Evolutionary conservation across 371 early-diverging fungal species (phyloP).

Genomic region (Syncephalastrum sp.): DNA sequence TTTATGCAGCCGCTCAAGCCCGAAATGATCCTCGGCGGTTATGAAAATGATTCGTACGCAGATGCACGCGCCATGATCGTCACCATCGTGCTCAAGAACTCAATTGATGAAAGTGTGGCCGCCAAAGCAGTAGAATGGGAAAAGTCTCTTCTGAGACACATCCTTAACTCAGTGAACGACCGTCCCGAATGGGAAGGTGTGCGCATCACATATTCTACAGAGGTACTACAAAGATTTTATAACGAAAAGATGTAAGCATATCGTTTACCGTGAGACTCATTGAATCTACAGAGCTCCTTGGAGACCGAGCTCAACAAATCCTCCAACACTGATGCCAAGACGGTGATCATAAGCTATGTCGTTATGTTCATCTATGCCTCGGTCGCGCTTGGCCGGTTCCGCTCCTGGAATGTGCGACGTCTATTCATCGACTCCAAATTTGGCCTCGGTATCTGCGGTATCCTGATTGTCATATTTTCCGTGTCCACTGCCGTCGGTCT

Average conservation of each 20-base stretch:
- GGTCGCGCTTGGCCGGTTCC: constrained; percentile 59
- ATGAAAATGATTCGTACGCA: constrained; percentile 37
- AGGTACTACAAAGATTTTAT: constrained; percentile 30
- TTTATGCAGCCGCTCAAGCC: constrained; percentile 71
- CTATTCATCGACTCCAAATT: constrained; percentile 70
- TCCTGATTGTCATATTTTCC: constrained; percentile 70
- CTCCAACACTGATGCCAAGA: constrained; percentile 63
- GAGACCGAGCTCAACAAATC: constrained; percentile 71
- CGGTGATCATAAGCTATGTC: constrained; percentile 65
- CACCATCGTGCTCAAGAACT: constrained; percentile 68
- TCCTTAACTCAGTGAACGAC: constrained; percentile 38
- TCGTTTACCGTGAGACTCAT: constrained; percentile 2
- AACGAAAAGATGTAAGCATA: background rate
- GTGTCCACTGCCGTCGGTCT: constrained; percentile 70
- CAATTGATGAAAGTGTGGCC: constrained; percentile 36
- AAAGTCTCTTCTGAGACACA: constrained; percentile 38
- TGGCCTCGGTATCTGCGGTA: constrained; percentile 65
- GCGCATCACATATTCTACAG: constrained; percentile 68
- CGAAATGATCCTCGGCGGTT: constrained; percentile 70
- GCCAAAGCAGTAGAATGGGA: constrained; percentile 68
- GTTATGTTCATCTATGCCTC: constrained; percentile 79
- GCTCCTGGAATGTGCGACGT: constrained; percentile 46
- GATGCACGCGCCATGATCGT: constrained; percentile 61
- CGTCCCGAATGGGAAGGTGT: constrained; percentile 52
- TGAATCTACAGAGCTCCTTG: constrained; percentile 45